These are phyloP conservation scores for Chamaecrista fasciculata DNA, from an alignment of 306 rosid species.

Conservation along the genomic window DNA sequence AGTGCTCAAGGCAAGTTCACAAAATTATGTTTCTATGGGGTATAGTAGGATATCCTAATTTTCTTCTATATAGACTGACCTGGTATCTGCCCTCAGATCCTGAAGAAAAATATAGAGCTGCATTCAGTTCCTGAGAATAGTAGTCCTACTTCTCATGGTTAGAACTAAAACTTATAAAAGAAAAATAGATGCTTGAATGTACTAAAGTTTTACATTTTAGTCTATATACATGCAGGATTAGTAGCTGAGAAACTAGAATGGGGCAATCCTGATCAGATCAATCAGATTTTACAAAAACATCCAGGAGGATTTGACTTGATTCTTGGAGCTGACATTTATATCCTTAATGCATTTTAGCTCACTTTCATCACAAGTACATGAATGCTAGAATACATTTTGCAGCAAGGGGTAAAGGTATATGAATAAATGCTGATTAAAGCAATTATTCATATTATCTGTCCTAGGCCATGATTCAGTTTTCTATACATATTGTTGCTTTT, in stretches of 20 bases:
- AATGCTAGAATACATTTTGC: neutral
- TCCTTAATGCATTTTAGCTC: conserved; percentile 41
- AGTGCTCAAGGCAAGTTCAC: conserved; percentile 76
- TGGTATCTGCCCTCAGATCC: conserved; percentile 51
- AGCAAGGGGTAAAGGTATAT: conserved; percentile 14
- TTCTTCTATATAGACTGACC: conserved; percentile 29
- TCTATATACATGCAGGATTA: conserved; percentile 49
- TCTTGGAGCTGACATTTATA: conserved; percentile 97
- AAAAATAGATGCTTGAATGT: conserved; percentile 16
- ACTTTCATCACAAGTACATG: conserved; percentile 11
- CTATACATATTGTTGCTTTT: neutral
- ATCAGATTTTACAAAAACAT: conserved; percentile 54
- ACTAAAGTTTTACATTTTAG: neutral
- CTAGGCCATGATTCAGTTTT: conserved; percentile 11
- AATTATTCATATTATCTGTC: conserved; percentile 12
- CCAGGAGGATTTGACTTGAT: conserved; percentile 71
- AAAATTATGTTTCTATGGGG: conserved; percentile 25
- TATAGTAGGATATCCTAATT: conserved; percentile 21
- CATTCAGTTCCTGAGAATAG: conserved; percentile 59
- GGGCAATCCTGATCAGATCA: conserved; percentile 74
- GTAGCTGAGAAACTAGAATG: conserved; percentile 81
- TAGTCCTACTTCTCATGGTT: conserved; percentile 49
- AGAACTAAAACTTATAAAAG: conserved; percentile 36
- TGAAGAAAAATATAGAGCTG: conserved; percentile 77
- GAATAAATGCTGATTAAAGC: neutral